Evolutionary conservation across 768 basidiomycete species (phyloP), one percentile per base, ranked within the genome.

Genomic region (Nidularia sp.): DNA sequence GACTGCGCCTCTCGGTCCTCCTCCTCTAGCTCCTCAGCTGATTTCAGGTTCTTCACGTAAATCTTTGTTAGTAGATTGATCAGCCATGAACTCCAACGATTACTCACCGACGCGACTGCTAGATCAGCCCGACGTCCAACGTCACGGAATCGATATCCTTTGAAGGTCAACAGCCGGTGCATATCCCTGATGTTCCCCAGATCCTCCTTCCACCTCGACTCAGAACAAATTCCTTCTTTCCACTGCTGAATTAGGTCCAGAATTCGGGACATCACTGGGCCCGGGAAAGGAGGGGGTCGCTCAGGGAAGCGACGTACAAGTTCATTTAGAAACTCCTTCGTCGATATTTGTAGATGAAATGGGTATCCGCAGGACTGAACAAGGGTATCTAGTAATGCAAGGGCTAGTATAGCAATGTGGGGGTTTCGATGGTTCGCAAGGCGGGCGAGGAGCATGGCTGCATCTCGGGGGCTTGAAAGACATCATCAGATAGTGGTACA

Each of bases 301-400:
- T 99, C 97, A 5, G 97, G 97, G 67, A 99, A 98, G 59, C 95
- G 84, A 47, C 96, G 86, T 25, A 99, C 97, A 65, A 99, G 86
- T 66, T 98, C 97, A 70, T 99, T 99, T 13, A 98, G 77, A 65
- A 98, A 99, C 63, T 98, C 97, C 64, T 99, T 98, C 41, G 96
- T 98, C 13, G 89, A 78, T 60, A 98, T 90, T 68, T 99, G 97
- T 22, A 99, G 85, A 66, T 98, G 97, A 53, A 99, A 89, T 0
- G 96, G 86, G 70, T 99, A 99, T 67, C 97, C 97, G 65, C 96
- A 98, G 39, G 90, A 87, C 65, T 94, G 90, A 44, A 98, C 88
- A 47, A 99, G 85, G 10, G 90, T 93, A 67, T 94, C 90, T 56
- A 98, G 84, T 3, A 96, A 81, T 4, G 88, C 74, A 8, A 98